Base-by-base conservation (phyloP, 768 basidiomycete species). In the Inosperma sp. region DNA sequence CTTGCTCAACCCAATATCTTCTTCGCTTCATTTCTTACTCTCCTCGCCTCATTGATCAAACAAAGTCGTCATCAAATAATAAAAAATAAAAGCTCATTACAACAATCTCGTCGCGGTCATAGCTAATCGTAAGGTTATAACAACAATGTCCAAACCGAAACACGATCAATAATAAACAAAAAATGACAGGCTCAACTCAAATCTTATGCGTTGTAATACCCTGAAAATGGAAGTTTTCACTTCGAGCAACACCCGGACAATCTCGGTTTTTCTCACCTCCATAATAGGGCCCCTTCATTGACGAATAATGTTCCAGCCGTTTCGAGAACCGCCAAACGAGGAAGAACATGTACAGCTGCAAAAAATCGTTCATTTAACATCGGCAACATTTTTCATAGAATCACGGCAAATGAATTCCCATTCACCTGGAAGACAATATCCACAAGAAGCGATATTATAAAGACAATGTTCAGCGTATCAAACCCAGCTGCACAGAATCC, bases 291-390 rank as follows among this genome's bases (percentile, higher is more conserved):
- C 81, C 80, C 60, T 83, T 81, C 79, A 88, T 76, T 58, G 65
- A 68, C 27, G 70, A 64, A 68, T 87, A 87, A 66, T 83, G 78
- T 66, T 83, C 80, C 65, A 86, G 67, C 58, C 82, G 73, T 66
- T 81, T 84, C 59, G 77, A 76, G 78, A 80, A 88, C 49, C 84
- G 75, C 86, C 84, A 89, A 60, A 72, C 74, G 66, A 86, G 68
- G 73, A 88, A 86, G 66, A 77, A 80, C 83, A 87, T 84, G 74
- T 88, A 87, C 44, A 84, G 61, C 86, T 86, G 57, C 56, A 52
- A 63, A 53, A 56, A 19, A 59, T 48, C 26, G 21, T 54, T 50
- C 31, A 53, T 62, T 65, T 61, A 60, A 62, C 40, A 21, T 48
- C 35, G 44, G 51, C 47, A 56, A 53, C 48, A 57, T 51, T 45